phyloP scores from a whole-genome alignment of 108 stramenopile genomes.

The Fistulifera solaris region DNA sequence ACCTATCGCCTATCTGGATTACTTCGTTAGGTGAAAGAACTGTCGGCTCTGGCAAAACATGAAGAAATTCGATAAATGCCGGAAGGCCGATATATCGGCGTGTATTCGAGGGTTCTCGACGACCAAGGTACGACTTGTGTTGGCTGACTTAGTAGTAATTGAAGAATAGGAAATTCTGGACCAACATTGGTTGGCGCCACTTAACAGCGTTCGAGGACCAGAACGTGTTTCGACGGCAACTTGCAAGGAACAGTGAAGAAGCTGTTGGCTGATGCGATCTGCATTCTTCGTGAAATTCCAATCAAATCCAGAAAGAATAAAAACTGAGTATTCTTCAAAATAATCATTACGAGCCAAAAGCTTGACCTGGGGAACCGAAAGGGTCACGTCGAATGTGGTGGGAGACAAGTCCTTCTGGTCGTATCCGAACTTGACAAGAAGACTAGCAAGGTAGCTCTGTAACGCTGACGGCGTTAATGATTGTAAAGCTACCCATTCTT shows the following conservation, averaged over 20 bases:
- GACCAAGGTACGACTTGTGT: slow-evolving; percentile 41
- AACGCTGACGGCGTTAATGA: slow-evolving; percentile 19
- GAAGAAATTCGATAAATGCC: slow-evolving; percentile 33
- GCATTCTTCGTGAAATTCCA: slow-evolving; percentile 36
- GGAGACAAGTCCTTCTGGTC: slow-evolving; percentile 68
- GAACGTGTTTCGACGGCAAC: neutral
- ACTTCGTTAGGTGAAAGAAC: slow-evolving; percentile 31
- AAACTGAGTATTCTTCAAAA: slow-evolving; percentile 15
- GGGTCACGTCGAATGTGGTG: slow-evolving; percentile 44
- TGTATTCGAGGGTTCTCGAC: slow-evolving; percentile 51
- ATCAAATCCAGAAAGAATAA: slow-evolving; percentile 20
- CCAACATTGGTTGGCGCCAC: no score
- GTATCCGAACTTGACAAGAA: slow-evolving; percentile 61
- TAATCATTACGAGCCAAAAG: slow-evolving; percentile 5
- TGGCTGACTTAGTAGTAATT: slow-evolving; percentile 30
- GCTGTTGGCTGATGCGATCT: slow-evolving; percentile 30
- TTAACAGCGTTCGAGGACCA: neutral
- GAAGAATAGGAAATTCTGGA: slow-evolving; percentile 56
- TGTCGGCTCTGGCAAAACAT: slow-evolving; percentile 27
- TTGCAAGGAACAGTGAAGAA: slow-evolving; percentile 22
- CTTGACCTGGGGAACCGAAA: slow-evolving; percentile 19
- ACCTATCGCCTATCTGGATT: slow-evolving; percentile 70
- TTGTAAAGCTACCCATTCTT: slow-evolving; percentile 52
- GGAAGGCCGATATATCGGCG: slow-evolving; percentile 42
- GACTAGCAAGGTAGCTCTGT: slow-evolving; percentile 21